phyloP scores from a whole-genome alignment of 2,329 filamentous ascomycete species.

The Fusarium phyllophilum region DNA sequence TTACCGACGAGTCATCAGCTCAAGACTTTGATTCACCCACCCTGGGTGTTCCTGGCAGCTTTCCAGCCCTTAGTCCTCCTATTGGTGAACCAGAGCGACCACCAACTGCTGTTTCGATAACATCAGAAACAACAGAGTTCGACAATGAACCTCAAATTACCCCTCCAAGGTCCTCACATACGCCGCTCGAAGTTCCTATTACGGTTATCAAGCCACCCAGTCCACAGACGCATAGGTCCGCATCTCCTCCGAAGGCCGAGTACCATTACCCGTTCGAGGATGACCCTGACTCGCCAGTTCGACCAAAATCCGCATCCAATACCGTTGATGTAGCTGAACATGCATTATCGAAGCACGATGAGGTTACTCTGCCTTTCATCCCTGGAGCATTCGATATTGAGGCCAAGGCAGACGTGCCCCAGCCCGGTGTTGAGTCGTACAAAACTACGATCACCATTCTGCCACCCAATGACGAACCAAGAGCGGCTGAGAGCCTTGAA shows the following conservation, averaged over 20 bases:
- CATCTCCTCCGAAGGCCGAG: constrained; percentile 50
- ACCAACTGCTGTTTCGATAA: constrained; percentile 66
- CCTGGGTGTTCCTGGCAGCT: constrained; percentile 72
- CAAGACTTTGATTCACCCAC: constrained; percentile 68
- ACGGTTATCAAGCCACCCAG: constrained; percentile 45
- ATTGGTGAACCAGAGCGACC: constrained; percentile 60
- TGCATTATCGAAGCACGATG: constrained; percentile 9
- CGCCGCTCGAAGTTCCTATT: constrained; percentile 40
- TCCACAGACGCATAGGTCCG: constrained; percentile 37
- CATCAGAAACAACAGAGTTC: constrained; percentile 74
- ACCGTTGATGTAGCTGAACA: constrained; percentile 36
- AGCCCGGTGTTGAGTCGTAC: constrained; percentile 36
- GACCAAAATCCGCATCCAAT: constrained; percentile 6
- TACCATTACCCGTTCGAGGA: constrained; percentile 65
- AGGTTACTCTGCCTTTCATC: constrained; percentile 27
- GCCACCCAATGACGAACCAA: constrained; percentile 50
- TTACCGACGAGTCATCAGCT: constrained; percentile 11
- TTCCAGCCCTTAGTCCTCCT: constrained; percentile 57
- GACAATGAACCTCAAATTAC: constrained; percentile 77
- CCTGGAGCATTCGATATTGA: constrained; percentile 49
- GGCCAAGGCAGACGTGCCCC: constrained; percentile 48
- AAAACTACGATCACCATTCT: constrained; percentile 62
- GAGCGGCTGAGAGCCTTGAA: constrained; percentile 15
- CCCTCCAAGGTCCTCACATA: constrained; percentile 52
- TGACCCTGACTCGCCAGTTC: constrained; percentile 47